These are phyloP conservation scores for Emmonsiellopsis sp. DNA, from an alignment of 2,329 filamentous ascomycete genomes.

Conservation along the genomic window DNA sequence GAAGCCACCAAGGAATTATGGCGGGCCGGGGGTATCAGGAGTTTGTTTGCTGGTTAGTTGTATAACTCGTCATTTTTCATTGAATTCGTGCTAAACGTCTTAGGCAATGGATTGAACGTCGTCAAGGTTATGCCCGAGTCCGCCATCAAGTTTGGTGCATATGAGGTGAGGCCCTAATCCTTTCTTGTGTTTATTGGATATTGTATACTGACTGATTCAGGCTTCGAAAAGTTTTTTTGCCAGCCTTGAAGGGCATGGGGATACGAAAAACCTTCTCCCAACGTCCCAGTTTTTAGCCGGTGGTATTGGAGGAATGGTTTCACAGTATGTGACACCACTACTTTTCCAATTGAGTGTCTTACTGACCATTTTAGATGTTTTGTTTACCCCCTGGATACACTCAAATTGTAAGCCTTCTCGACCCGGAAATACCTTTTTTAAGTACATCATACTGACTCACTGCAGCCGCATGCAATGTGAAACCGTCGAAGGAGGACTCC, in stretches of 20 bases:
- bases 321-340: slow-evolving; percentile 53
- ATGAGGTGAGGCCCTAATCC: slow-evolving; percentile 34
- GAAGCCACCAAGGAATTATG: slow-evolving; percentile 71
- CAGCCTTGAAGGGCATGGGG: slow-evolving; percentile 75
- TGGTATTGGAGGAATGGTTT: slow-evolving; percentile 85
- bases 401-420: slow-evolving; percentile 46
- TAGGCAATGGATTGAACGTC: slow-evolving; percentile 92
- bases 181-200: slow-evolving; percentile 5
- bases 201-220: slow-evolving; percentile 24
- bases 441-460: slow-evolving; percentile 5
- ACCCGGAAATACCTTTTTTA: slow-evolving; percentile 3
- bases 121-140: slow-evolving; percentile 98
- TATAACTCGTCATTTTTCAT: slow-evolving; percentile 1
- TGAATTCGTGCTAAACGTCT: background rate
- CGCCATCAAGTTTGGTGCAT: slow-evolving; percentile 95
- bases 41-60: slow-evolving; percentile 81
- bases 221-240: slow-evolving; percentile 82
- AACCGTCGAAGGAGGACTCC: slow-evolving; percentile 74
- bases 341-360: background rate
- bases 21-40: slow-evolving; percentile 73
- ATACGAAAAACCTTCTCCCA: slow-evolving; percentile 67
- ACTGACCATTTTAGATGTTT: slow-evolving; percentile 51
- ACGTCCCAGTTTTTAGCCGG: slow-evolving; percentile 86
- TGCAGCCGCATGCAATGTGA: slow-evolving; percentile 82
- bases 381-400: slow-evolving; percentile 80